Base-by-base conservation (phyloP, 371 early-diverging fungal species). In the Dentiscutata heterogama region DNA sequence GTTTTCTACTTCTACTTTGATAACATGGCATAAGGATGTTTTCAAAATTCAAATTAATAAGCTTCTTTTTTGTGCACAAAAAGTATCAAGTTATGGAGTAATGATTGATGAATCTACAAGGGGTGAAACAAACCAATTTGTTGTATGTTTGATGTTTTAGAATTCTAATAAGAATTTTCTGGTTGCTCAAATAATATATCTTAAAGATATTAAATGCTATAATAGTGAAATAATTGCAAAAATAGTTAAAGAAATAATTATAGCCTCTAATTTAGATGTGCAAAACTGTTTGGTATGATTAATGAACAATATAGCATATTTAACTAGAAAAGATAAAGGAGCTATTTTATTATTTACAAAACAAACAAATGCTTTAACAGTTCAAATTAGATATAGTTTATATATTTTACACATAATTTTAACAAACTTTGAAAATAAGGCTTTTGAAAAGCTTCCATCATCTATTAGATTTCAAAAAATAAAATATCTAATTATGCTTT, bases 91-190 rank as follows among this genome's bases (percentile, higher is more conserved):
- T 53, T 53, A 20, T 73, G 27, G 29, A 51, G 53, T 73, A 51
- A 73, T 73, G 6, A 27, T 73, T 54, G 11, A 73, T 54, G 56
- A 73, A 53, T 73, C 51, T 20, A 73, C 54, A 27, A 50, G 20
- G 25, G 29, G 27, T 39, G 20, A 54, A 73, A 73, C 27, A 10
- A 73, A 73, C 54, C 10, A 73, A 22, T 73, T 35, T 25, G 35
- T 73, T 50, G 20, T 50, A 18, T 51, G 20, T 18, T 53, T 53
- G 3, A 53, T 53, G 20, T 53, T 53, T 53, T 53, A 3, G 20
- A 18, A 53, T 53, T 53, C 53, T 53, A 3, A 53, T 53, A 53
- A 53, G 14, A 53, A 53, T 18, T 53, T 16, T 53, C 20, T 16
- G 1, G 20, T 18, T 18, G 20, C 20, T 18, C 20, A 53, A 53